Conservation (phyloP, 179 eudicot genomes). For the Monotropa hypopitys region DNA sequence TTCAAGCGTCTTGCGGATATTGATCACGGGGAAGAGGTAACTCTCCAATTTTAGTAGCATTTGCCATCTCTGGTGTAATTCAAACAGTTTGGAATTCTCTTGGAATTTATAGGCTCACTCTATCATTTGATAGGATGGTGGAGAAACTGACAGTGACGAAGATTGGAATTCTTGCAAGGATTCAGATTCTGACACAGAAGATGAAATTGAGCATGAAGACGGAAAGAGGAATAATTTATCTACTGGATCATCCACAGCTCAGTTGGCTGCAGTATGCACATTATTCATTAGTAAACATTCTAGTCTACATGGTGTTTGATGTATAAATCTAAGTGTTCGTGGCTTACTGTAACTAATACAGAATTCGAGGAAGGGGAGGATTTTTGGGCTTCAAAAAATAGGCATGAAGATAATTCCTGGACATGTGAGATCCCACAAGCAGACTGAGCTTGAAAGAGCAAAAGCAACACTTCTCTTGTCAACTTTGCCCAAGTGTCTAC, state of each 20-base stretch:
- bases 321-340: constrained; percentile 2
- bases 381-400: constrained; percentile 79
- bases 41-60: background rate
- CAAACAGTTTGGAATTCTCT: background rate
- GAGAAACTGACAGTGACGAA: constrained; percentile 52
- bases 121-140: constrained; percentile 43
- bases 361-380: constrained; percentile 73
- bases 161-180: constrained; percentile 50
- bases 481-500: constrained; percentile 84
- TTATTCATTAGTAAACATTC: background rate
- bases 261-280: constrained; percentile 67
- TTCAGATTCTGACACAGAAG: constrained; percentile 39
- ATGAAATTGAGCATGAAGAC: constrained; percentile 45
- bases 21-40: constrained; percentile 48
- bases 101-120: constrained; percentile 7
- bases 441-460: constrained; percentile 89
- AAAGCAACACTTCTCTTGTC: constrained; percentile 75
- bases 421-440: constrained; percentile 80
- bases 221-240: constrained; percentile 19
- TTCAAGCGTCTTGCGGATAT: constrained; percentile 85
- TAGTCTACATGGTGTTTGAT: constrained; percentile 6
- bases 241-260: constrained; percentile 30
- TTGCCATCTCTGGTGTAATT: background rate
- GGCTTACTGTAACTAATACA: constrained; percentile 9
- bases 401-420: constrained; percentile 79